Evolutionary conservation across 2,329 filamentous ascomycete species (phyloP), one percentile per base, ranked within the genome.

Genomic region (Trichophyton verrucosum): DNA sequence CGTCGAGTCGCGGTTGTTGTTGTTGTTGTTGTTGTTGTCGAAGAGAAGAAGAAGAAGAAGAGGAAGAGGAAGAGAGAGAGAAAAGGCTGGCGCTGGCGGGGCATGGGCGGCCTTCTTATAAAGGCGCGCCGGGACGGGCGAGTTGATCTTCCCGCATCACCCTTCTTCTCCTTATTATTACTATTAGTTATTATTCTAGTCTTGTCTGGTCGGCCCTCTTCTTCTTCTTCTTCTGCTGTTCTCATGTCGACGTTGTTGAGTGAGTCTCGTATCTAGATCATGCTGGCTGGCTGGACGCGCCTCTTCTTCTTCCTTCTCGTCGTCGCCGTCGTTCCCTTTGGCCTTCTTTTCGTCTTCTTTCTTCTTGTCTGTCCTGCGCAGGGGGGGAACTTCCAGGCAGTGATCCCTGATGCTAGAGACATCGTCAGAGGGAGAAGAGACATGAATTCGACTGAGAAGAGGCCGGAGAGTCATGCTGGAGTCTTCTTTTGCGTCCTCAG

Each of bases 51-150:
- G 33, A 38, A 38, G 33, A 70, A 65, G 66, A 69, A 66, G 67
- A 65, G 51, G 2, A 7, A 60, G 59, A 65, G 59, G 66, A 61
- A 63, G 66, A 67, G 69, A 69, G 70, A 64, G 65, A 68, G 66
- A 67, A 66, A 66, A 64, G 58, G 68, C 70, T 72, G 72, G 72
- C 38, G 49, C 55, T 59, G 49, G 62, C 62, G 62, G 62, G 62
- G 62, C 62, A 63, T 33, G 57, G 57, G 60, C 57, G 24, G 30
- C 60, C 44, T 61, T 60, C 61, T 63, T 63, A 63, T 63, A 63
- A 47, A 42, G 17, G 53, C 59, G 49, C 59, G 13, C 51, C 59
- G 42, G 51, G 51, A 27, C 47, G 51, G 51, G 51, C 24, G 22
- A 60, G 47, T 33, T 42, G 47, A 60, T 46, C 49, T 46, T 20